Conservation (phyloP, 1,139 yeast species). For the Yarrowia galli region DNA sequence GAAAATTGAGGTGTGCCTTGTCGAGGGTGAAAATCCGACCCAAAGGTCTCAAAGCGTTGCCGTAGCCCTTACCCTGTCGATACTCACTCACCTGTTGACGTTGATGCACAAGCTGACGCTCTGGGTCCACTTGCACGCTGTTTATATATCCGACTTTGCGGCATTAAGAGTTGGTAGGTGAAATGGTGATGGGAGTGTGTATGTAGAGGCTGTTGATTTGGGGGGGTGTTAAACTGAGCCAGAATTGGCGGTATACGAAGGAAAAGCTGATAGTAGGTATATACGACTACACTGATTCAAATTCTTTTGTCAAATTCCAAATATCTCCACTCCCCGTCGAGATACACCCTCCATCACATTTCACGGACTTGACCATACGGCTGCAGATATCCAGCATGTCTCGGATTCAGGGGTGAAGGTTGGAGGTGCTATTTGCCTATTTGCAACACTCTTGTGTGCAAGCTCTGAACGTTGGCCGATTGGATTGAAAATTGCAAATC, state of each 20-base stretch:
- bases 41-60: too few relatives aligned
- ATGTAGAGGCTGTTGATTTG: too few relatives aligned
- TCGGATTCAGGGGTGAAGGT: constrained; percentile 32
- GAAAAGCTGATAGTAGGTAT: too few relatives aligned
- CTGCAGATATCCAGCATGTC: constrained; percentile 14
- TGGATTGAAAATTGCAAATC: neutral
- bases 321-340: neutral
- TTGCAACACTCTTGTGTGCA: neutral
- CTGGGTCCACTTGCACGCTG: neutral
- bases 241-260: too few relatives aligned
- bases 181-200: neutral
- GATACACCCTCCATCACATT: neutral
- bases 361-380: constrained; percentile 28
- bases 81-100: constrained; percentile 32
- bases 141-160: constrained; percentile 34
- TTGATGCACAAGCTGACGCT: neutral
- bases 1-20: too few relatives aligned
- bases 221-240: too few relatives aligned
- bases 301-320: neutral
- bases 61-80: neutral
- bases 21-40: too few relatives aligned
- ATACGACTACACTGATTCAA: neutral
- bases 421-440: neutral
- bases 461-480: constrained; percentile 5
- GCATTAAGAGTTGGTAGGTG: neutral